These are phyloP conservation scores for Apophysomyces elegans DNA, from an alignment of 371 early-diverging fungal species.

Conservation along the genomic window DNA sequence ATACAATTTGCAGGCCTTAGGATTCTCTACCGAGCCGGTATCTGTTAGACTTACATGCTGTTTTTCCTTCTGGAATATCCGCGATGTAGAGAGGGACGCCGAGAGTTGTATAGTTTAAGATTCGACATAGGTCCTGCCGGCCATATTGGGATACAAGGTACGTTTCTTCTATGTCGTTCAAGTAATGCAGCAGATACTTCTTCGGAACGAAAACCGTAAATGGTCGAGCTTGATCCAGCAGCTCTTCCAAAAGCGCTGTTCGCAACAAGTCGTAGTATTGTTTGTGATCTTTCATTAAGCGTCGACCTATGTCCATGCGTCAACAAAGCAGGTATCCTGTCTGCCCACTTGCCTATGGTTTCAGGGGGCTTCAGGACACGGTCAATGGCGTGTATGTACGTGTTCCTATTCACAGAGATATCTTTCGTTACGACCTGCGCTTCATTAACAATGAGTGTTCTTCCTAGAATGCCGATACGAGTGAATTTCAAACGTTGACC, in stretches of 20 bases:
- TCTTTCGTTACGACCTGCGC: constrained; percentile 45
- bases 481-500: constrained; percentile 48
- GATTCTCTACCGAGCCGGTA: background rate
- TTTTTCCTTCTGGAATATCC: background rate
- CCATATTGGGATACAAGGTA: constrained; percentile 48
- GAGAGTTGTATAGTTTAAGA: background rate
- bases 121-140: constrained; percentile 30
- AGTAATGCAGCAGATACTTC: constrained; percentile 30
- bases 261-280: constrained; percentile 15
- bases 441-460: constrained; percentile 31
- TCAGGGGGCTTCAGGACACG: constrained; percentile 31
- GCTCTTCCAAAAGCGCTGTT: constrained; percentile 10
- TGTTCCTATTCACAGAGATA: constrained; percentile 40
- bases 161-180: constrained; percentile 40
- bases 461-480: constrained; percentile 1
- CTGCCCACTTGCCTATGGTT: constrained; percentile 24
- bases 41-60: background rate
- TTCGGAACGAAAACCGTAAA: constrained; percentile 55
- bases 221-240: constrained; percentile 36
- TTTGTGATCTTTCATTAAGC: constrained; percentile 13
- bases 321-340: background rate
- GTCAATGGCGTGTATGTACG: constrained; percentile 35
- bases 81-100: background rate
- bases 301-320: constrained; percentile 4
- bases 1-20: background rate